These are phyloP conservation scores for Amanita subjunquillea DNA, from an alignment of 768 basidiomycete species.

Conservation along the genomic window DNA sequence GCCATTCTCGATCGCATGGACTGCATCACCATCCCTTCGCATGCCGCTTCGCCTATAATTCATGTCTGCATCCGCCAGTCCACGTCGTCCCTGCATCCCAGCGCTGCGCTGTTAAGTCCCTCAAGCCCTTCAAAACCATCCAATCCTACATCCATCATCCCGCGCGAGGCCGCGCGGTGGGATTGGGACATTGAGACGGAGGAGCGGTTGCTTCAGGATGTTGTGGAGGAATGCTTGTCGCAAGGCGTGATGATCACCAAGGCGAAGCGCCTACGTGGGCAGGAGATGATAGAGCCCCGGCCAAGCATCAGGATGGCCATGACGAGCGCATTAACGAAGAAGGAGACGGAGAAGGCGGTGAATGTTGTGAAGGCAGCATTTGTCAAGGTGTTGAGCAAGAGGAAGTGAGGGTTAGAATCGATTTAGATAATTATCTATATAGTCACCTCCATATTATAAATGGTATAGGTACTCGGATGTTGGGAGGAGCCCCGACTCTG, in stretches of 20 bases:
- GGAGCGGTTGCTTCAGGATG: slow-evolving; percentile 78
- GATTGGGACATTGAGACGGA: slow-evolving; percentile 58
- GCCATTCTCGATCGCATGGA: slow-evolving; percentile 73
- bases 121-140: slow-evolving; percentile 20
- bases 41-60: slow-evolving; percentile 79
- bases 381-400: slow-evolving; percentile 60
- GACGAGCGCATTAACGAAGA: slow-evolving; percentile 69
- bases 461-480: too few species aligned
- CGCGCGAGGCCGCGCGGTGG: slow-evolving; percentile 32
- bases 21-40: slow-evolving; percentile 75
- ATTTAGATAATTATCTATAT: not conserved
- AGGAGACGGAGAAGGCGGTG: slow-evolving; percentile 88
- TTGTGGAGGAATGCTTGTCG: slow-evolving; percentile 77
- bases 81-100: slow-evolving; percentile 14
- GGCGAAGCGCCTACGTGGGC: slow-evolving; percentile 70
- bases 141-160: slow-evolving; percentile 36
- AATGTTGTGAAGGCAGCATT: slow-evolving; percentile 63
- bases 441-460: too few species aligned
- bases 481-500: too few species aligned
- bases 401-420: slow-evolving; percentile 23
- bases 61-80: slow-evolving; percentile 57
- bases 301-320: slow-evolving; percentile 84
- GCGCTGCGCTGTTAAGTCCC: slow-evolving; percentile 10
- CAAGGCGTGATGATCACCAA: slow-evolving; percentile 84
- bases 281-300: slow-evolving; percentile 73